Evolutionary conservation across 805 yeast genomes (phyloP).

Genomic region (Saccharomycopsis sp.): DNA sequence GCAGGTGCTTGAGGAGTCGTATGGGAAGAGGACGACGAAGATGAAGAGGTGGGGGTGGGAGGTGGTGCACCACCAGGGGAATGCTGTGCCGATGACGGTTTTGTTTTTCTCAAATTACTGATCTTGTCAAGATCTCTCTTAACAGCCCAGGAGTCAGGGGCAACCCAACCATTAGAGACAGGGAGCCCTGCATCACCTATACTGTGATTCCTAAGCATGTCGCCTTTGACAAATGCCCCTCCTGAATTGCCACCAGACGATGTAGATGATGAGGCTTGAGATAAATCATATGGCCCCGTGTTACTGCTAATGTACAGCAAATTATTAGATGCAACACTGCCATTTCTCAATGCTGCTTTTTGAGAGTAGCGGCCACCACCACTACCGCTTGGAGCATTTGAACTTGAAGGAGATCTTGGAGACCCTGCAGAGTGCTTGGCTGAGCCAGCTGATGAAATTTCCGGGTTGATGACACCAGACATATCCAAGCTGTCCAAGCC

Average conservation of each 20-base stretch:
- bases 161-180: slow-evolving; percentile 30
- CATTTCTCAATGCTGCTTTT: background rate
- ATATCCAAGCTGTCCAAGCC: slow-evolving; percentile 6
- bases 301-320: background rate
- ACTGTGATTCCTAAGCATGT: background rate
- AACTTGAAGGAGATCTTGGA: slow-evolving; percentile 6
- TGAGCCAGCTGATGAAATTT: background rate
- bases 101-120: too few species aligned
- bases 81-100: background rate
- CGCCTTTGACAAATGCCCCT: too few species aligned
- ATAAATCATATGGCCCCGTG: too few species aligned
- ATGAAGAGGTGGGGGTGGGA: background rate
- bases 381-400: background rate
- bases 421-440: slow-evolving; percentile 4
- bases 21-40: too few species aligned
- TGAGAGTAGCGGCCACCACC: too few species aligned
- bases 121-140: slow-evolving; percentile 27
- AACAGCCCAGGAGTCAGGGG: slow-evolving; percentile 44
- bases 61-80: background rate
- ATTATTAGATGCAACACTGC: background rate
- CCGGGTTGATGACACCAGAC: slow-evolving; percentile 16
- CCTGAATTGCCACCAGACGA: too few species aligned
- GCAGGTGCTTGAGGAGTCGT: too few species aligned
- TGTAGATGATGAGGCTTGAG: too few species aligned
- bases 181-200: slow-evolving; percentile 5